Conservation (phyloP, 768 basidiomycete genomes). For the Infundibulicybe gibba region DNA sequence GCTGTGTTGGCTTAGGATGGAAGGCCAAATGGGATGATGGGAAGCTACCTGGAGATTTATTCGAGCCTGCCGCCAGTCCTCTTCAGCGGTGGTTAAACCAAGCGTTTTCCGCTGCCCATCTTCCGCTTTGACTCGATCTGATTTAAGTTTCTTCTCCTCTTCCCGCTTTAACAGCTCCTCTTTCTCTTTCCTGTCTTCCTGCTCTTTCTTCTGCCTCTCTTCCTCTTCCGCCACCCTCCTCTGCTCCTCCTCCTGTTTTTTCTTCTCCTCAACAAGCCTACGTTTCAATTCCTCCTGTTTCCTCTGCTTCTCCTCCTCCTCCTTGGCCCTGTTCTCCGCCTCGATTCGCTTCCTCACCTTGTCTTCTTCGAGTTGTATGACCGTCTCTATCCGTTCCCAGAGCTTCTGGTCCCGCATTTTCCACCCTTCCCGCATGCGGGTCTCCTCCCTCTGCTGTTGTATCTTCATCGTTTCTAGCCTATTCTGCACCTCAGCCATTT, state of each 20-base stretch:
- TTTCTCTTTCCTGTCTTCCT: constrained; percentile 33
- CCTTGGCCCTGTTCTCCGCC: constrained; percentile 48
- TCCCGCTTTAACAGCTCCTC: constrained; percentile 27
- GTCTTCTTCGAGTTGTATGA: constrained; percentile 62
- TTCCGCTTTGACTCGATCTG: constrained; percentile 27
- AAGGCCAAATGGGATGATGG: neutral
- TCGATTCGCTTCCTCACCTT: constrained; percentile 48
- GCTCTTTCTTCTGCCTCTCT: constrained; percentile 34
- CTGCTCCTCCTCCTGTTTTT: constrained; percentile 45
- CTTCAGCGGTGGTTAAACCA: constrained; percentile 51
- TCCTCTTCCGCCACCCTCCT: constrained; percentile 39
- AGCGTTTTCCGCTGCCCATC: constrained; percentile 35
- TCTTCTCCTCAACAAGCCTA: constrained; percentile 37
- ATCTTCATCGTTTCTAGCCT: constrained; percentile 39
- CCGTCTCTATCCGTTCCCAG: constrained; percentile 58
- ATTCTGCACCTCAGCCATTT: constrained; percentile 48
- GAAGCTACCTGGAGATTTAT: constrained; percentile 46
- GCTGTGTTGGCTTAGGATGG: constrained; percentile 27
- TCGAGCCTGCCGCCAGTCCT: constrained; percentile 65
- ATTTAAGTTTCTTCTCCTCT: constrained; percentile 19
- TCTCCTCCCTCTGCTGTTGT: constrained; percentile 43
- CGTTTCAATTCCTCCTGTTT: constrained; percentile 43
- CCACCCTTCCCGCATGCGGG: constrained; percentile 37
- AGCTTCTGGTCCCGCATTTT: constrained; percentile 49
- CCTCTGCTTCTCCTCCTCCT: constrained; percentile 43